Conservation (phyloP, 306 rosid species). For the Trichosanthes truncata region DNA sequence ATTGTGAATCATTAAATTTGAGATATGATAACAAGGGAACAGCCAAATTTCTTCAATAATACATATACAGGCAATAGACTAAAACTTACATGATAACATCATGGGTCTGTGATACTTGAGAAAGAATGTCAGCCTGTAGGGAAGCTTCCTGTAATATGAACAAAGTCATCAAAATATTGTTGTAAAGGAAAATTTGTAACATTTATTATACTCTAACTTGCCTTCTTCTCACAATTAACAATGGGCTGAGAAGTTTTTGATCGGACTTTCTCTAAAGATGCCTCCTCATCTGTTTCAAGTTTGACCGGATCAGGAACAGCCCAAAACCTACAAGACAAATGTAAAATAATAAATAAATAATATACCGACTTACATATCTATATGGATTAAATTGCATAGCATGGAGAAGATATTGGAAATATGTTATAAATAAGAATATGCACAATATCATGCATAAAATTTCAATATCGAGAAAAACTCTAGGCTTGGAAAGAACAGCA, state of each 20-base stretch:
- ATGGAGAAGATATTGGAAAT: background rate
- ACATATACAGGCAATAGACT: background rate
- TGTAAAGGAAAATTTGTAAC: background rate
- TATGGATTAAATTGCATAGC: background rate
- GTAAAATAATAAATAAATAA: background rate
- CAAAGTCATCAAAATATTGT: background rate
- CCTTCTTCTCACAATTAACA: slow-evolving; percentile 42
- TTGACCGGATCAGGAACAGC: slow-evolving; percentile 19
- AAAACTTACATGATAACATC: slow-evolving; percentile 37
- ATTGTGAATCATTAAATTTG: background rate
- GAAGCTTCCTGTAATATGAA: slow-evolving; percentile 29
- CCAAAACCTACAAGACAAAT: slow-evolving; percentile 28
- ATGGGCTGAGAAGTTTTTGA: slow-evolving; percentile 16
- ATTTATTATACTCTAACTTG: slow-evolving; percentile 14
- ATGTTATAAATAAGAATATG: background rate
- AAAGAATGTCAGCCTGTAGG: slow-evolving; percentile 32
- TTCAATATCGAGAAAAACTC: background rate
- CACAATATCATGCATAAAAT: background rate
- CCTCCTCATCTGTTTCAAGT: slow-evolving; percentile 19
- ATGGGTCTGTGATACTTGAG: slow-evolving; percentile 46
- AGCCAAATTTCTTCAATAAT: background rate
- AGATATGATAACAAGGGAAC: background rate
- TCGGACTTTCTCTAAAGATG: slow-evolving; percentile 22
- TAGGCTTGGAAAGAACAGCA: background rate
- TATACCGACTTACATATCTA: background rate